Conservation (phyloP, 1,139 yeast species). For the Protomyces arabidopsidicola region DNA sequence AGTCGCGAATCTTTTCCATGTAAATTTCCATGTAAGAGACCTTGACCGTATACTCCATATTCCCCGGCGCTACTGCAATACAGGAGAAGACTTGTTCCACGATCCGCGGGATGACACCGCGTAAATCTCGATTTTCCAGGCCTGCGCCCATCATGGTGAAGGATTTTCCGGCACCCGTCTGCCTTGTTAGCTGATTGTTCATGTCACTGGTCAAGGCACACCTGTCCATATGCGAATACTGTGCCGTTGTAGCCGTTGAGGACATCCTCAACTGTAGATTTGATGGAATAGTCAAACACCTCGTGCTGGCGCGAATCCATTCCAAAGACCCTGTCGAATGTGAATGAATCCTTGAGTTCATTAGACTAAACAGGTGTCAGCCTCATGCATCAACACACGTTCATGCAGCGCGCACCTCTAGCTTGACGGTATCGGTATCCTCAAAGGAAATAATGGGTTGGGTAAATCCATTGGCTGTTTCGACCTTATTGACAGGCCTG, state of each 20-base stretch:
- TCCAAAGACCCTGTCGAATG: conserved; percentile 65
- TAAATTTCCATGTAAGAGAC: conserved; percentile 79
- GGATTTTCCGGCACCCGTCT: conserved; percentile 79
- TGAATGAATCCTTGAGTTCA: conserved; percentile 46
- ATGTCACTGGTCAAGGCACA: neutral
- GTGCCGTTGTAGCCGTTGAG: conserved; percentile 81
- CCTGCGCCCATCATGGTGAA: conserved; percentile 74
- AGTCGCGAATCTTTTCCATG: conserved; percentile 70
- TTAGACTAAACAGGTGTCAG: conserved; percentile 32
- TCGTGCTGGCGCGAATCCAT: conserved; percentile 52
- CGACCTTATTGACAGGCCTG: conserved; percentile 48
- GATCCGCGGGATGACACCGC: conserved; percentile 72
- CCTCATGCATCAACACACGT: neutral
- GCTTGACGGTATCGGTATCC: conserved; percentile 37
- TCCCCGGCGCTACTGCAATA: conserved; percentile 51
- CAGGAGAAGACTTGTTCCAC: conserved; percentile 59
- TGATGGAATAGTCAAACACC: conserved; percentile 57
- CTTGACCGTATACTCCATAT: conserved; percentile 61
- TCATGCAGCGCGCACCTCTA: conserved; percentile 25
- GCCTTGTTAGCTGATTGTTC: neutral
- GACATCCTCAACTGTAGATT: conserved; percentile 53
- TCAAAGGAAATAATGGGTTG: conserved; percentile 38
- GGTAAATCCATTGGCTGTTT: conserved; percentile 35
- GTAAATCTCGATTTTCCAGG: conserved; percentile 42
- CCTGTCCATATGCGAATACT: conserved; percentile 77